These are phyloP conservation scores for Zygoascus bituminiphila DNA, from an alignment of 805 yeast genomes.

Conservation along the genomic window DNA sequence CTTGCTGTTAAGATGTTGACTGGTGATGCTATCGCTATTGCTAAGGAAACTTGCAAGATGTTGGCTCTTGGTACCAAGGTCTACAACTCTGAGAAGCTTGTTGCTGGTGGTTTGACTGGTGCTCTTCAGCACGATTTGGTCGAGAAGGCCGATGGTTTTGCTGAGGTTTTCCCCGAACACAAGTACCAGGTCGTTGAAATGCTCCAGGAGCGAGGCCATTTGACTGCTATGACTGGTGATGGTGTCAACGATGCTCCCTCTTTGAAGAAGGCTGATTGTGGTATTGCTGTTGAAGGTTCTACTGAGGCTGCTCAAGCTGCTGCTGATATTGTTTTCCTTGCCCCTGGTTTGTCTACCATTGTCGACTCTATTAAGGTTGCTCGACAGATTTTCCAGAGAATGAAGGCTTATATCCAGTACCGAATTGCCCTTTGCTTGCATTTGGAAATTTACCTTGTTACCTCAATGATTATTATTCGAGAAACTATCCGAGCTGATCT, in stretches of 20 bases:
- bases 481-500: slow-evolving; percentile 78
- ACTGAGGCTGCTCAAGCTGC: slow-evolving; percentile 97
- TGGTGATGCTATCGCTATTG: slow-evolving; percentile 99
- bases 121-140: slow-evolving; percentile 95
- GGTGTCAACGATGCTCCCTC: slow-evolving; percentile 99
- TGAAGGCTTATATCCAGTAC: slow-evolving; percentile 97
- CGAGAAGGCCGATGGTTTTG: slow-evolving; percentile 97
- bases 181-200: slow-evolving; percentile 93
- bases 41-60: slow-evolving; percentile 98
- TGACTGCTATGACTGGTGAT: slow-evolving; percentile 99
- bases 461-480: slow-evolving; percentile 92
- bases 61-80: slow-evolving; percentile 93
- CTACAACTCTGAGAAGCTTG: slow-evolving; percentile 93
- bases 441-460: slow-evolving; percentile 88
- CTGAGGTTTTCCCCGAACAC: slow-evolving; percentile 98
- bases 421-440: slow-evolving; percentile 94
- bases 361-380: slow-evolving; percentile 92
- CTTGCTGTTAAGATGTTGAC: slow-evolving; percentile 94
- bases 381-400: slow-evolving; percentile 97
- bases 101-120: slow-evolving; percentile 95
- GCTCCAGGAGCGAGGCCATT: slow-evolving; percentile 90
- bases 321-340: slow-evolving; percentile 91
- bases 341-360: slow-evolving; percentile 92
- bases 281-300: slow-evolving; percentile 98
- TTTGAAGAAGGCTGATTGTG: slow-evolving; percentile 89